phyloP scores from a whole-genome alignment of 805 yeast genomes.

The Zygotorulaspora chibaensis region DNA sequence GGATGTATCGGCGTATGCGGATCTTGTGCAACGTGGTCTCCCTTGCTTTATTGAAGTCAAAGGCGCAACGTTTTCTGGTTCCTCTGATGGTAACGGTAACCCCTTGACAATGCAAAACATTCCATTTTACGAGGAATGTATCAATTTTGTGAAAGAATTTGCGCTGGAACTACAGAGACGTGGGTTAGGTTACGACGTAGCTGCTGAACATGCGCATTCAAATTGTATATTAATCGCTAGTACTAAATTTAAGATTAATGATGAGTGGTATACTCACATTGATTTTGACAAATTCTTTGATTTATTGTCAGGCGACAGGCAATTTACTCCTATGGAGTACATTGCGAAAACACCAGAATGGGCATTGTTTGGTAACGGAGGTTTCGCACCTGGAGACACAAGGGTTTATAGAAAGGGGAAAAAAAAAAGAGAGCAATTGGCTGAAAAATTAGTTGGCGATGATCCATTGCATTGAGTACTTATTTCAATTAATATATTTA shows the following conservation, averaged over 20 bases:
- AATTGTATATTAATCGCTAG: constrained; percentile 87
- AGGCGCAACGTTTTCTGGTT: constrained; percentile 95
- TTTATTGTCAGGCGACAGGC: constrained; percentile 56
- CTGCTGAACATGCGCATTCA: constrained; percentile 94
- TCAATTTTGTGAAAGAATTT: constrained; percentile 61
- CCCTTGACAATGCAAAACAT: constrained; percentile 93
- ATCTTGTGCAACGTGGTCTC: constrained; percentile 70
- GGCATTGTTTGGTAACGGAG: constrained; percentile 92
- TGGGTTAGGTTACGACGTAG: constrained; percentile 72
- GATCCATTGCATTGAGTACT: not conserved
- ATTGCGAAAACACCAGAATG: constrained; percentile 77
- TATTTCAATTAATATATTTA: not conserved
- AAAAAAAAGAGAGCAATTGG: constrained; percentile 41
- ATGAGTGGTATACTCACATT: constrained; percentile 84
- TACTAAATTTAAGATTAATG: constrained; percentile 61
- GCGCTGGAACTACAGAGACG: constrained; percentile 58
- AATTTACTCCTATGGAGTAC: constrained; percentile 77
- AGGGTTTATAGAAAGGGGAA: constrained; percentile 53
- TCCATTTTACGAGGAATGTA: constrained; percentile 90
- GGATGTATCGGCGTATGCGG: constrained; percentile 78
- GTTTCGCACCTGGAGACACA: constrained; percentile 84
- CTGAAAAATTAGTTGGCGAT: not conserved
- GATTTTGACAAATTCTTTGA: constrained; percentile 74
- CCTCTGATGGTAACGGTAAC: constrained; percentile 76
- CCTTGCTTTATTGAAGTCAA: constrained; percentile 90